These are phyloP conservation scores for Ustilago crameri DNA, from an alignment of 1,284 basidiomycete species.

Conservation along the genomic window DNA sequence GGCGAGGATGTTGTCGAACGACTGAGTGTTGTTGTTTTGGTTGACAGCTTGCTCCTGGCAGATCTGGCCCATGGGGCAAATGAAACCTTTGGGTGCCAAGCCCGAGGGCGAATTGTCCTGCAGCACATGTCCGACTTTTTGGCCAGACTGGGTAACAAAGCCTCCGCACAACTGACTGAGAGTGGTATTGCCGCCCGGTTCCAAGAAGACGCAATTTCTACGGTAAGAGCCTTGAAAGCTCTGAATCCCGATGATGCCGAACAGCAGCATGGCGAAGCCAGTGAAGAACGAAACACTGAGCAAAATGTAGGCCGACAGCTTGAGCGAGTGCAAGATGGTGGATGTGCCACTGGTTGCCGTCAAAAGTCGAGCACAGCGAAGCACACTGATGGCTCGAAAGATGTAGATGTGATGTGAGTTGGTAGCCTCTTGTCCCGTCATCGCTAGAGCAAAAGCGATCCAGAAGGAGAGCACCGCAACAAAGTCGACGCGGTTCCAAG, in stretches of 20 bases:
- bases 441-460: constrained; percentile 78
- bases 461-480: constrained; percentile 85
- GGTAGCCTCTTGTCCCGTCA: constrained; percentile 75
- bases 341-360: constrained; percentile 89
- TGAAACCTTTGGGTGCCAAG: constrained; percentile 60
- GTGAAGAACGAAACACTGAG: constrained; percentile 91
- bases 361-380: constrained; percentile 84
- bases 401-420: constrained; percentile 80
- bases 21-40: constrained; percentile 77
- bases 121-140: constrained; percentile 30
- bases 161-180: constrained; percentile 64
- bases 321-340: constrained; percentile 93
- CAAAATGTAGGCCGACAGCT: constrained; percentile 86
- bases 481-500: constrained; percentile 91
- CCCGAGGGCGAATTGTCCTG: constrained; percentile 31
- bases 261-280: constrained; percentile 86
- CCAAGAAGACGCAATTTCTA: constrained; percentile 64
- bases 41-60: constrained; percentile 71
- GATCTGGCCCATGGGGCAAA: constrained; percentile 66
- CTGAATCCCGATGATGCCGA: constrained; percentile 73
- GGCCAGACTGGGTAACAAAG: constrained; percentile 31
- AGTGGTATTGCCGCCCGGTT: constrained; percentile 55
- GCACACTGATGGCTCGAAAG: constrained; percentile 88
- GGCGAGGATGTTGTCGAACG: constrained; percentile 90
- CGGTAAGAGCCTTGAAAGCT: constrained; percentile 66